These are phyloP conservation scores for Arabidopsis lyrata DNA, from an alignment of 441 rosid genomes.

Conservation along the genomic window DNA sequence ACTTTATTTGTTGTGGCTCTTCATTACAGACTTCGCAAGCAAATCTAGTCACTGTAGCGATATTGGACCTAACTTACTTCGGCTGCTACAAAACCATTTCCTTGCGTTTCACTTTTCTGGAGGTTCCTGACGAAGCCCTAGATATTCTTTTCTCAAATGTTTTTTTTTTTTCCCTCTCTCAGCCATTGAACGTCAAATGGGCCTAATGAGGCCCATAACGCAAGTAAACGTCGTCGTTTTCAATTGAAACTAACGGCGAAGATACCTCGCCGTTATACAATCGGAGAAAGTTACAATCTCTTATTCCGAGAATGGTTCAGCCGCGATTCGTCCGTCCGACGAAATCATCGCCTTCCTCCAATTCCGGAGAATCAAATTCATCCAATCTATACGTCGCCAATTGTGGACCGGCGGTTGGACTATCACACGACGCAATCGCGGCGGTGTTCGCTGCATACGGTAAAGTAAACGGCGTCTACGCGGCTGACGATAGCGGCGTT, in stretches of 20 bases:
- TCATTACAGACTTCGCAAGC: neutral
- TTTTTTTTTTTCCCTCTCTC: no score
- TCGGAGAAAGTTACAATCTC: conserved; percentile 6
- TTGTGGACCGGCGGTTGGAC: conserved; percentile 91
- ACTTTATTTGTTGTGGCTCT: neutral
- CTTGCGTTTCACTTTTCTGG: no score
- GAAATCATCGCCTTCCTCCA: conserved; percentile 29
- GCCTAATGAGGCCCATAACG: neutral
- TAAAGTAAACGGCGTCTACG: conserved; percentile 65
- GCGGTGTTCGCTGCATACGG: conserved; percentile 73
- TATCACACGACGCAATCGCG: conserved; percentile 61
- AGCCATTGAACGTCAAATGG: neutral
- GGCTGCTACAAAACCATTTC: no score
- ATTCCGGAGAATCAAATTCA: conserved; percentile 26
- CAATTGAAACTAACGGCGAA: neutral
- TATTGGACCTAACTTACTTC: no score
- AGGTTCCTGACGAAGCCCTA: no score
- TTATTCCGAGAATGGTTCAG: conserved; percentile 49
- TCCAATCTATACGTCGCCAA: conserved; percentile 85
- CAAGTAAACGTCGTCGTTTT: neutral
- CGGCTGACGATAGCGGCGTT: conserved; percentile 88
- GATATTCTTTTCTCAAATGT: no score
- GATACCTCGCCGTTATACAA: conserved; percentile 21
- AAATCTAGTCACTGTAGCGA: no score
- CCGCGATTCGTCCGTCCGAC: conserved; percentile 74